phyloP scores from a whole-genome alignment of 164 flowering plant species.

The Aristolochia contorta region DNA sequence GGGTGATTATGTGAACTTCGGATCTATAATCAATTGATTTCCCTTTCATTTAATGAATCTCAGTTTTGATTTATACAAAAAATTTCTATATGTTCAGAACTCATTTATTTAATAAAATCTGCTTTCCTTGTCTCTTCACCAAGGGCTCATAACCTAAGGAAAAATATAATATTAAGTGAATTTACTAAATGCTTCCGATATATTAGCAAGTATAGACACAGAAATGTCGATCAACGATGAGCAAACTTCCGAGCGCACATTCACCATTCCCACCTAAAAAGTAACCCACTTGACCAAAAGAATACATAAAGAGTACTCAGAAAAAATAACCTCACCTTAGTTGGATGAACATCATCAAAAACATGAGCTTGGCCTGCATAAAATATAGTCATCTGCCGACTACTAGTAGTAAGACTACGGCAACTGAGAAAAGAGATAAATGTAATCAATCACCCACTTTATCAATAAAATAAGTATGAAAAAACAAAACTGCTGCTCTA shows the following conservation, averaged over 20 bases:
- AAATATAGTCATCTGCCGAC: conserved; percentile 89
- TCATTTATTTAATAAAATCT: no score
- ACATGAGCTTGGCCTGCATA: conserved; percentile 96
- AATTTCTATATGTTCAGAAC: no score
- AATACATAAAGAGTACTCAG: not conserved
- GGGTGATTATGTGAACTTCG: no score
- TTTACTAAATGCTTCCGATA: not conserved
- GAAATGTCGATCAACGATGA: not conserved
- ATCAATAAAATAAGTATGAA: not conserved
- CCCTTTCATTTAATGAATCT: no score
- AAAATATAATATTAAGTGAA: not conserved
- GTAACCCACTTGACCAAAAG: no score
- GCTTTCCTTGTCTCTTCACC: no score
- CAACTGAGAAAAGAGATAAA: conserved; percentile 26
- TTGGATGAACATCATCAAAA: conserved; percentile 89
- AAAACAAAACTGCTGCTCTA: no score
- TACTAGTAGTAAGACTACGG: conserved; percentile 31
- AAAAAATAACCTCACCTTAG: conserved; percentile 43
- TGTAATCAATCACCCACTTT: not conserved
- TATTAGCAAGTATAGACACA: not conserved
- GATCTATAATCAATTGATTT: no score
- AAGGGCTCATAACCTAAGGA: not conserved
- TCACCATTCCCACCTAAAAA: not conserved
- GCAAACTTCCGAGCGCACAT: not conserved
- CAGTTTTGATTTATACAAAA: no score